A percentile compares a stretch with the other conserved stretches of the same genome.
Conservation (phyloP, 192 early-diverging fungal species). For the Pecoramyces ruminantium region DNA sequence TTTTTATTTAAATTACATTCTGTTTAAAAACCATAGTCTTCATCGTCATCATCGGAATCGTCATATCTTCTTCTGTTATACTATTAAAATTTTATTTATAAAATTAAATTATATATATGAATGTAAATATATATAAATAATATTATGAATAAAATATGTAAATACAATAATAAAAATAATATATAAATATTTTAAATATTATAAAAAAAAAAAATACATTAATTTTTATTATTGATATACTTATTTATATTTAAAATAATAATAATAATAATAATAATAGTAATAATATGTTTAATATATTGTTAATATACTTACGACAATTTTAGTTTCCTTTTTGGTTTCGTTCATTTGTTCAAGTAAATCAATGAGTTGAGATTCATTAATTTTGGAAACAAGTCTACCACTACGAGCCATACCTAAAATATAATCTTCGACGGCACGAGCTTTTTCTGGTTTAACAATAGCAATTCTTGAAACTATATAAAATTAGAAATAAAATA, state of each 20-base stretch:
- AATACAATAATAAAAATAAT: too few species aligned
- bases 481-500: background rate
- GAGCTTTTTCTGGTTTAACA: conserved; percentile 1
- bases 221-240: too few species aligned
- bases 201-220: too few species aligned
- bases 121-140: too few species aligned
- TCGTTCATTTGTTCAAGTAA: conserved; percentile 2
- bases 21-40: background rate
- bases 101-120: too few species aligned
- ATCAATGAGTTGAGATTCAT: conserved; percentile 1
- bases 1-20: too few species aligned
- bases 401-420: conserved; percentile 2
- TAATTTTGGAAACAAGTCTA: background rate
- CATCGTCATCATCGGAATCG: background rate
- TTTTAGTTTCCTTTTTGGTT: conserved; percentile 3
- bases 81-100: background rate
- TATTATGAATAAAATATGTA: background rate
- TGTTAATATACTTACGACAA: conserved; percentile 4
- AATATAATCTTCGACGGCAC: conserved; percentile 3
- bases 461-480: background rate
- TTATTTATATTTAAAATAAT: background rate
- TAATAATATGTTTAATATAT: too few species aligned
- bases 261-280: background rate
- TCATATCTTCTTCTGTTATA: background rate
- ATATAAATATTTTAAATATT: too few species aligned